A percentile compares a stretch with the other conserved stretches of the same genome.
Evolutionary conservation across 202 grass and related monocot species (phyloP).

Genomic region (Bolboschoenoplectus hybrid): DNA sequence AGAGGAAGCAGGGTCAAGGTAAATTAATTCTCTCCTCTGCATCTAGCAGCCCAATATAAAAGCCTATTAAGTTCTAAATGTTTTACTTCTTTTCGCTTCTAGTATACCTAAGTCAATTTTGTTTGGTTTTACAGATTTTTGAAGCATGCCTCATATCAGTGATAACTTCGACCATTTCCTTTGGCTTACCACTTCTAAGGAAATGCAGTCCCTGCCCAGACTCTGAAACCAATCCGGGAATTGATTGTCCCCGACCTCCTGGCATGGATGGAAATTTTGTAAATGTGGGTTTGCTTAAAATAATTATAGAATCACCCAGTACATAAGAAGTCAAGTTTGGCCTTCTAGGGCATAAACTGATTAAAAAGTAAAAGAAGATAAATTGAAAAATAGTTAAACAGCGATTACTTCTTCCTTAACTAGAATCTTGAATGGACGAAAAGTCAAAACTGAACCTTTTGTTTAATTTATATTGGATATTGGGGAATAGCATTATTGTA

Average conservation of each 20-base stretch:
- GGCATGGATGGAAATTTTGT: constrained; percentile 99
- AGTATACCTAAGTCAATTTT: constrained; percentile 39
- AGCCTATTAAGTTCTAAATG: not conserved
- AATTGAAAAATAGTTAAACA: not conserved
- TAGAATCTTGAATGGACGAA: not conserved
- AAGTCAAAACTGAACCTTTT: not conserved
- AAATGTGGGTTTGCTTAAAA: constrained; percentile 60
- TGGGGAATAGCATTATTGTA: constrained; percentile 4
- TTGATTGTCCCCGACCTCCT: constrained; percentile 95
- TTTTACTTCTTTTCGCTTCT: constrained; percentile 17
- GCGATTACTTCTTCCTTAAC: not conserved
- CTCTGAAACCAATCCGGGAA: constrained; percentile 73
- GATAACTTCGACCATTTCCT: constrained; percentile 85
- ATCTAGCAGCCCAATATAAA: constrained; percentile 15
- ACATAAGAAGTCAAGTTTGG: not conserved
- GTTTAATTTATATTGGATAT: constrained; percentile 25
- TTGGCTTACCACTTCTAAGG: constrained; percentile 84
- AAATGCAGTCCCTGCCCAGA: constrained; percentile 91
- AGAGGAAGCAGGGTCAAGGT: constrained; percentile 93
- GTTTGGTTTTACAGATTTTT: constrained; percentile 61
- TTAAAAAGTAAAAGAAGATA: not conserved
- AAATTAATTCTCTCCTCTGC: constrained; percentile 33
- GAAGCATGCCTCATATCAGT: constrained; percentile 98
- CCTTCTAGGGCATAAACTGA: not conserved
- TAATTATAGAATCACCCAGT: not conserved